Evolutionary conservation across 148 eudicot genomes (phyloP).

Genomic region (Rheum nobile): DNA sequence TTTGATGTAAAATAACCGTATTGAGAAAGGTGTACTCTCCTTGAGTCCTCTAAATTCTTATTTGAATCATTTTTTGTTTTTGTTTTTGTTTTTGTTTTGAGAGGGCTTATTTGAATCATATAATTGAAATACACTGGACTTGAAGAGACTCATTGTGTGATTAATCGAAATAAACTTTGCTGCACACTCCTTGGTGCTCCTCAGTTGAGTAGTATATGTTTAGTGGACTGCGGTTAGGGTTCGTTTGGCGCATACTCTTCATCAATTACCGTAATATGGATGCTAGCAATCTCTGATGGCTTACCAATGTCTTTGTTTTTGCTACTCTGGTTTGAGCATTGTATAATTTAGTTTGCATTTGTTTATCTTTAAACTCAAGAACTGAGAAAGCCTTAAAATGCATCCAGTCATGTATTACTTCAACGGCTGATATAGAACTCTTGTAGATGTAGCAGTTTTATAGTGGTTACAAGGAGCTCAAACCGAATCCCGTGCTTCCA

Average conservation of each 20-base stretch:
- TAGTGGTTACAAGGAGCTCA: neutral
- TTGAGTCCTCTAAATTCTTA: neutral
- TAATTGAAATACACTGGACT: neutral
- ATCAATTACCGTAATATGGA: no score
- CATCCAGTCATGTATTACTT: no score
- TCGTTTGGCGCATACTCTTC: no score
- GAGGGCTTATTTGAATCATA: neutral
- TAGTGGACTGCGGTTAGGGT: neutral
- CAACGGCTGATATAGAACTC: no score
- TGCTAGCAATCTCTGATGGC: neutral
- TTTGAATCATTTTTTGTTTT: no score
- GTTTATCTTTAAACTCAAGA: no score
- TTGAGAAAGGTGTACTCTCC: neutral
- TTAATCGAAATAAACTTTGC: neutral
- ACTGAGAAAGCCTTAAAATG: no score
- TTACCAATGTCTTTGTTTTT: neutral
- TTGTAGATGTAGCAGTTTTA: no score
- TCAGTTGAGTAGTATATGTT: neutral
- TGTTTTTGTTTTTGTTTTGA: no score
- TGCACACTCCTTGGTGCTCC: neutral
- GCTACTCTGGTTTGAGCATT: neutral
- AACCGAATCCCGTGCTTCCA: slow-evolving; percentile 13
- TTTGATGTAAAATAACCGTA: neutral
- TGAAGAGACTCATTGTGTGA: neutral
- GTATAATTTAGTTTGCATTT: no score